Evolutionary conservation across 1,139 yeast genomes (phyloP), one percentile per base, ranked within the genome.

Genomic region (Suhomyces bokatorum): DNA sequence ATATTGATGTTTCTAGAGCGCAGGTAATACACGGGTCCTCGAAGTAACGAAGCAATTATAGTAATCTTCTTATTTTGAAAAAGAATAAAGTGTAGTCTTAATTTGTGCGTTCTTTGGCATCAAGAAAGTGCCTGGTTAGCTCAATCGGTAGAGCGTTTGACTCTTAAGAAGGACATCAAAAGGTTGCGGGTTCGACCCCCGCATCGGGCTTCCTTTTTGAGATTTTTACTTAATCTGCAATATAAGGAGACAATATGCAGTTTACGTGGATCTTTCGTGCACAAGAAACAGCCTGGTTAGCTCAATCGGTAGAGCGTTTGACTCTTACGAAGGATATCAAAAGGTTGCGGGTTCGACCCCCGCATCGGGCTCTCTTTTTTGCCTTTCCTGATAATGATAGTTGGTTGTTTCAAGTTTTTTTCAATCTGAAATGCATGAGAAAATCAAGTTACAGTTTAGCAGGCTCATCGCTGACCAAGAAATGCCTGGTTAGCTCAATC

Each of bases 131-230:
- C 52, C 50, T 49, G 52, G 53, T 48, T 49, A 47, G 51, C 51
- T 49, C 51, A 47, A 47, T 47, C 52, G 51, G 51, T 49, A 47
- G 51, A 33, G 42, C 48, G 37, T 57, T 58, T 42, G 56, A 48
- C 52, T 49, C 52, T 49, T 49, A 49, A 16, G 27, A 11, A 39
- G 32, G 52, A 44, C 39, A 64, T 69, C 73, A 67, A 67, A 69
- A 69, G 74, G 74, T 65, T 68, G 72, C 74, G 73, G 73, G 74
- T 69, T 69, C 73, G 74, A 69, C 69, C 73, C 74, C 74, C 74
- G 74, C 73, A 68, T 69, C 62, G 74, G 73, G 73, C 71, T 67
- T 47, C 14, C 9, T 20, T 44, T 44, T 37, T 36, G 16, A 12
- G 17, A 5, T 17, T 17, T n/a, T 17, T 17, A 17, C 17, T 17